A percentile compares a stretch with the other conserved stretches of the same genome.
phyloP scores from a whole-genome alignment of 2,329 filamentous ascomycete species.

The Diaporthe amygdali region DNA sequence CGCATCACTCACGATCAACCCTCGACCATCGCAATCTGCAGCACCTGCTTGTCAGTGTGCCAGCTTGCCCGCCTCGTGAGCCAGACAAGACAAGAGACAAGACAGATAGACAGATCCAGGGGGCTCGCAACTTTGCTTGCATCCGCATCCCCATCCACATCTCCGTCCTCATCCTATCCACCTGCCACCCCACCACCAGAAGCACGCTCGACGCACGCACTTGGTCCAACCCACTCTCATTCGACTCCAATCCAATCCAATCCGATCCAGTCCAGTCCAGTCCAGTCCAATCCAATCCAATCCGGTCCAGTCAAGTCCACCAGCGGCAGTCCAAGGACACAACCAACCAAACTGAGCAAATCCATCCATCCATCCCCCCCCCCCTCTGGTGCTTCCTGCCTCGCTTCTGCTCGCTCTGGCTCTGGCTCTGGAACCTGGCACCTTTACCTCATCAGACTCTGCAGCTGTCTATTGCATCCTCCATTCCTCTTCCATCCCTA shows the following conservation, averaged over 20 bases:
- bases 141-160: neutral
- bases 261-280: slow-evolving; percentile 1
- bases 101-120: slow-evolving; percentile 9
- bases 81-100: too few relatives aligned
- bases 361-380: too few relatives aligned
- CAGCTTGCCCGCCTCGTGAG: slow-evolving; percentile 4
- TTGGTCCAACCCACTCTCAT: slow-evolving; percentile 9
- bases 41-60: too few relatives aligned
- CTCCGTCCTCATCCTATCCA: slow-evolving; percentile 1
- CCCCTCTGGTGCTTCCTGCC: neutral
- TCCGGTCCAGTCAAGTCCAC: slow-evolving; percentile 3
- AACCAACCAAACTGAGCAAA: neutral
- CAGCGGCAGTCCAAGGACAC: neutral
- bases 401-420: slow-evolving; percentile 4
- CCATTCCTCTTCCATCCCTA: neutral
- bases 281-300: neutral
- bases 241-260: neutral
- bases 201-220: neutral
- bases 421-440: neutral
- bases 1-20: neutral
- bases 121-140: neutral
- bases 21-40: neutral
- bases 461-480: slow-evolving; percentile 12
- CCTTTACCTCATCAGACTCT: slow-evolving; percentile 15
- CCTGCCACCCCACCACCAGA: neutral